phyloP scores from a whole-genome alignment of 192 early-diverging fungal genomes.

The Linnemannia exigua region DNA sequence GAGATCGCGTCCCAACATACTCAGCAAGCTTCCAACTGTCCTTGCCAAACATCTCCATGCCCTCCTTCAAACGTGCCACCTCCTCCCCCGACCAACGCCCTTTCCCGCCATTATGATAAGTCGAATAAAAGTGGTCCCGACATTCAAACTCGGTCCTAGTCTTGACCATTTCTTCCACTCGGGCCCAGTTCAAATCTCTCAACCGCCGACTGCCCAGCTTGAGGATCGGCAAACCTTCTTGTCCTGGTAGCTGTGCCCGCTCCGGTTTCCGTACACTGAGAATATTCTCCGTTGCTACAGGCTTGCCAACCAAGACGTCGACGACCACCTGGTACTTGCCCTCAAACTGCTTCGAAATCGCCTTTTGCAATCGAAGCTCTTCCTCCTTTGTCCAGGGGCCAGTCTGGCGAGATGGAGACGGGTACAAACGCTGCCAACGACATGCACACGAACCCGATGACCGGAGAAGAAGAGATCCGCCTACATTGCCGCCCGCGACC shows the following conservation, averaged over 20 bases:
- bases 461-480: neutral
- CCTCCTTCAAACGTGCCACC: neutral
- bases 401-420: too few relatives aligned
- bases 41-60: neutral
- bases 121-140: neutral
- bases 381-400: neutral
- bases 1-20: constrained; percentile 2
- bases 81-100: constrained; percentile 7
- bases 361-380: neutral
- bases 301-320: neutral
- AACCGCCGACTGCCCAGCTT: neutral
- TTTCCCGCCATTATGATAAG: neutral
- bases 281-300: neutral
- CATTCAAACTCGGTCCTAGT: neutral
- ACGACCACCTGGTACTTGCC: neutral
- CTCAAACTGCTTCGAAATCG: neutral
- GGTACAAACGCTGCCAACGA: neutral
- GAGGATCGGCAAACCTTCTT: neutral
- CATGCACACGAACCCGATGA: neutral
- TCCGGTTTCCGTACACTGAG: neutral
- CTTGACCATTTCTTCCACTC: neutral
- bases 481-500: neutral
- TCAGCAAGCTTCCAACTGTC: neutral
- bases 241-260: neutral
- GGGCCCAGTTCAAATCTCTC: neutral